phyloP scores from a whole-genome alignment of 192 early-diverging fungal species.

The Geranomyces variabilis region DNA sequence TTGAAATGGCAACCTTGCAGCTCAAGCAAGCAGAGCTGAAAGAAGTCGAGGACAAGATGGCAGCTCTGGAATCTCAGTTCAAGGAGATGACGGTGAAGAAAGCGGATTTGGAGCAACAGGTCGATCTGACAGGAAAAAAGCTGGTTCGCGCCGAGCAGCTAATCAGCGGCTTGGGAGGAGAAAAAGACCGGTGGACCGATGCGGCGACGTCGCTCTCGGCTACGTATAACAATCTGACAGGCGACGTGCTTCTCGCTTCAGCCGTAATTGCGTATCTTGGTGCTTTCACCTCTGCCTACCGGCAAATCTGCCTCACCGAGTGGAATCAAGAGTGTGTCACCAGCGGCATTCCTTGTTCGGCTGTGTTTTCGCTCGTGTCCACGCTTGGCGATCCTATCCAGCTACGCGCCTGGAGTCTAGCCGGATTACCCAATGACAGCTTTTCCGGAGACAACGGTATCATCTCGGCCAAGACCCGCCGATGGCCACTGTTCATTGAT shows the following conservation, averaged over 20 bases:
- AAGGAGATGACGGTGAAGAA: conserved; percentile 60
- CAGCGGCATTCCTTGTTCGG: conserved; percentile 54
- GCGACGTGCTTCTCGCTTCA: conserved; percentile 61
- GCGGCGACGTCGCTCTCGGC: conserved; percentile 46
- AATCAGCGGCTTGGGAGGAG: conserved; percentile 61
- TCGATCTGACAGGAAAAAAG: conserved; percentile 58
- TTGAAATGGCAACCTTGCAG: conserved; percentile 62
- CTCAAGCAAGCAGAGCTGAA: conserved; percentile 60
- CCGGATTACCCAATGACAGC: conserved; percentile 62
- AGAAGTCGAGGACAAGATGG: conserved; percentile 68
- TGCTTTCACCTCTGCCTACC: conserved; percentile 59
- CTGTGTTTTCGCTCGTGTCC: conserved; percentile 49
- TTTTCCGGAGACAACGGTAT: conserved; percentile 67
- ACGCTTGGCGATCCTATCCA: conserved; percentile 66
- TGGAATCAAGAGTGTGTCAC: conserved; percentile 53
- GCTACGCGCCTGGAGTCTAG: conserved; percentile 60
- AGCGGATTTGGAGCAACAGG: conserved; percentile 60
- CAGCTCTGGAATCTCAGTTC: conserved; percentile 54
- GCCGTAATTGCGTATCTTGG: conserved; percentile 66
- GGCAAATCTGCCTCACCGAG: conserved; percentile 48
- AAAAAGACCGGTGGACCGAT: conserved; percentile 65
- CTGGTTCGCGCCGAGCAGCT: conserved; percentile 62
- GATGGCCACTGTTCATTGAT: conserved; percentile 66
- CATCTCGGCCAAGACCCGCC: conserved; percentile 56
- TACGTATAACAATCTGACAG: conserved; percentile 57